Evolutionary conservation across 345 rosid species (phyloP), one percentile per base, ranked within the genome.

Genomic region (Draba incana): DNA sequence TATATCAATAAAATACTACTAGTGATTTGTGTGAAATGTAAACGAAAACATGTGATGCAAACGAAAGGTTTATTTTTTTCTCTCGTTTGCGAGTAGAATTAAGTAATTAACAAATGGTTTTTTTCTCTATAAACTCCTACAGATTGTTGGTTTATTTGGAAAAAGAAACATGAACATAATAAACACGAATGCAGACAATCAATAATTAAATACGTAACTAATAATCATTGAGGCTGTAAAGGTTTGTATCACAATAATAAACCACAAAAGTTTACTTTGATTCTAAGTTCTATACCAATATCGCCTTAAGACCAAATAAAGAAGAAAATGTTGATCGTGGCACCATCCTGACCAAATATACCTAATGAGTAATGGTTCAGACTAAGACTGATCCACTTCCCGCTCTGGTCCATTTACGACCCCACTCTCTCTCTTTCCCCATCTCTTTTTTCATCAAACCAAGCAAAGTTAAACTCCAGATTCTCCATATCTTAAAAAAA

Each of bases 341-440:
- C 50, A 65, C 60, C 31, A 57, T 65, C 53, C 61, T 50, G 71
- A 65, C 71, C 76, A 63, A 28, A 71, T 64, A 37, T 47, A 56
- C 58, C 52, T 55, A 64, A 49, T 38, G 70, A 63, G 64, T 71
- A 38, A 63, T 71, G 57, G 55, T 41, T 63, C 54, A 30, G 59
- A 72, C 20, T 57, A 72, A 3, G 76, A 65, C 71, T 64, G 45
- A 15, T 71, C 76, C 76, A 63, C 64, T 56, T 35, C 64, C 51
- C 64, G 56, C 51, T 47, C 64, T 72, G 76, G 60, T 72, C 70
- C 65, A 64, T 23, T 64, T 47, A 28, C 6, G 51, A 56, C 64
- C 70, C 57, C 13, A 72, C 64, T 37, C 46, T 25, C 4, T 49
- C 46, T 8, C 55, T 35, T 45, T 24, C 57, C n/a, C 69, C 41